Evolutionary conservation across 495 filamentous ascomycete genomes (phyloP).

Genomic region (Astrothelium subdiscretum): DNA sequence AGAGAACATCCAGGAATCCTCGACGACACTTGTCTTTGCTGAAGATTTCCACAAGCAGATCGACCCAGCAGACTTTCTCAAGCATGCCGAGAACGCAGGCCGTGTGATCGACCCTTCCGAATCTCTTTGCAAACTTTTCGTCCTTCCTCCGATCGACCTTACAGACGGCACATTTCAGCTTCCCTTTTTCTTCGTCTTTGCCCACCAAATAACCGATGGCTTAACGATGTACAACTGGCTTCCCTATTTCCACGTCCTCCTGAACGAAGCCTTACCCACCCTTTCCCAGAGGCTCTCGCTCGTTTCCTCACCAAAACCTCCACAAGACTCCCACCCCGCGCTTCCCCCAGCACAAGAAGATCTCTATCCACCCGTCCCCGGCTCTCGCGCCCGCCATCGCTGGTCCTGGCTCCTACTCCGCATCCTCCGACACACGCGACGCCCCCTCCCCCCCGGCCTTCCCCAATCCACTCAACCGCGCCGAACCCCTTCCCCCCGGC

Average conservation of each 20-base stretch:
- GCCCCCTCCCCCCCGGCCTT: conserved; percentile 24
- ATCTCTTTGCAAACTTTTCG: conserved; percentile 24
- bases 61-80: conserved; percentile 21
- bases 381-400: conserved; percentile 19
- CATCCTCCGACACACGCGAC: conserved; percentile 25
- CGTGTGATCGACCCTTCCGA: conserved; percentile 21
- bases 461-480: conserved; percentile 22
- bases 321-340: conserved; percentile 5
- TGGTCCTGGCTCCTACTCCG: conserved; percentile 30
- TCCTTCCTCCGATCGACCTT: conserved; percentile 16
- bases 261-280: conserved; percentile 18
- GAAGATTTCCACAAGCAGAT: conserved; percentile 22
- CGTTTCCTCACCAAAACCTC: background rate
- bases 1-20: conserved; percentile 3
- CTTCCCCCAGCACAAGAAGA: conserved; percentile 30
- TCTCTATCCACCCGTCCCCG: conserved; percentile 24
- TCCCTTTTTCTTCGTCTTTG: conserved; percentile 17
- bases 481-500: conserved; percentile 8
- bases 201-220: conserved; percentile 16
- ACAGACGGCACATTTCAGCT: conserved; percentile 15
- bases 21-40: conserved; percentile 17
- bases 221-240: conserved; percentile 25
- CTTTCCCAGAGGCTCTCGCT: conserved; percentile 2
- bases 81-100: conserved; percentile 23
- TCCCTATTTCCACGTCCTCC: conserved; percentile 20